Base-by-base conservation (phyloP, 163 green algal species). In the Chloromonas sp. region DNA sequence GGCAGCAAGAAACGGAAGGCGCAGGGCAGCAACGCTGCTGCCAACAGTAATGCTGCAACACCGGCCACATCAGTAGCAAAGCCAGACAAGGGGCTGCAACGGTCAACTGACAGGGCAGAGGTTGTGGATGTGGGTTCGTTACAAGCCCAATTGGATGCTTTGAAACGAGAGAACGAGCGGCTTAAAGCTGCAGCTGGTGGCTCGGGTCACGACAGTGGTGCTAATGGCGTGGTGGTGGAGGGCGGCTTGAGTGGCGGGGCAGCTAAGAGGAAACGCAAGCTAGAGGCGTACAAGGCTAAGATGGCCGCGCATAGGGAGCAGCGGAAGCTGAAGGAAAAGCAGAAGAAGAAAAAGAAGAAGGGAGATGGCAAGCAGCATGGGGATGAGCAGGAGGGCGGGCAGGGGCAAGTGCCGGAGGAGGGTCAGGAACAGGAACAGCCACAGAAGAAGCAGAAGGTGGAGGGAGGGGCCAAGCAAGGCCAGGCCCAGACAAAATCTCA, bases 111-210 rank as follows among this genome's bases (percentile, higher is more conserved):
- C 36, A 36, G 36, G 36, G 36, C 36, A 36, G 36, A 36, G 36
- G 36, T 36, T 36, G 36, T 36, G 36, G 85, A 88, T 1, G 70
- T 88, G 60, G 88, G 76, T 0, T 79, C 78, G 0, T 71, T 94
- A 0, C 90, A 89, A 60, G 82, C 84, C 2, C 86, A 89, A 79
- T 71, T 95, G 60, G 83, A 82, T 61, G 81, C 82, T n/a, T 85
- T 94, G 14, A 61, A 94, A 61, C 77, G 84, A 11, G 91, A 95
- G 61, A 94, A 95, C 81, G 78, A 82, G 61, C 78, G 79, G 3
- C 88, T 95, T 1, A 91, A 89, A 58, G 0, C 84, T 71, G 78
- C 61, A 36, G 71, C 79, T 5, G 66, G 66, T 74, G 66, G 66
- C 5, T 5, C 5, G 66, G 66, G 66, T 5, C 5, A 74, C 11